Conservation (phyloP, 192 early-diverging fungal species). For the Chytriomyces sp. region DNA sequence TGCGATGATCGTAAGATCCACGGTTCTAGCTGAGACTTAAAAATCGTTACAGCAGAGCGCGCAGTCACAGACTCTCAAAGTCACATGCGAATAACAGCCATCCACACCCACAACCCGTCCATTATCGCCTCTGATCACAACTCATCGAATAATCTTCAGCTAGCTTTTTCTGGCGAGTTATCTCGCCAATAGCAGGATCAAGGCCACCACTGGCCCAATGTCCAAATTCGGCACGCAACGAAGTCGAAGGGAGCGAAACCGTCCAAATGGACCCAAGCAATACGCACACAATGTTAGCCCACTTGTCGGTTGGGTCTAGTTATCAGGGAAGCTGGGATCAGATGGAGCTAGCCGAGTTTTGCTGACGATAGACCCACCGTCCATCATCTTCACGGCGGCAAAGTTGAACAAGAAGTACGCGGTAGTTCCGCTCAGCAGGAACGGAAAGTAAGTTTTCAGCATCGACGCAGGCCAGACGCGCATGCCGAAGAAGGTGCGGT, state of each 20-base stretch:
- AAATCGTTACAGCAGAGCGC: too few relatives aligned
- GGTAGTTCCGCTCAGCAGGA: slow-evolving; percentile 50
- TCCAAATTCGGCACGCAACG: too few relatives aligned
- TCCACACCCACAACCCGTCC: too few relatives aligned
- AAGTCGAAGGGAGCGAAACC: slow-evolving; percentile 13
- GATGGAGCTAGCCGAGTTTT: background rate
- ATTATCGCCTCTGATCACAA: too few relatives aligned
- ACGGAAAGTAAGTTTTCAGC: slow-evolving; percentile 57
- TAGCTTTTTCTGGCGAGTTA: too few relatives aligned
- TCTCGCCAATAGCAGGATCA: too few relatives aligned
- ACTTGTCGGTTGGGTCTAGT: slow-evolving; percentile 51
- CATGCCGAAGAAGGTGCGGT: slow-evolving; percentile 50
- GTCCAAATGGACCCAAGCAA: background rate
- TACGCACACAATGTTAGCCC: slow-evolving; percentile 56
- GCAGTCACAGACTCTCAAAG: too few relatives aligned
- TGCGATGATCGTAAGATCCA: too few relatives aligned
- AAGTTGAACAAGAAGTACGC: slow-evolving; percentile 43
- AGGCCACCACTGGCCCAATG: too few relatives aligned
- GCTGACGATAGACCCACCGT: slow-evolving; percentile 37
- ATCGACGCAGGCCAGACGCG: slow-evolving; percentile 53
- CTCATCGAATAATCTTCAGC: too few relatives aligned
- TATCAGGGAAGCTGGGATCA: background rate
- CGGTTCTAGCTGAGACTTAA: too few relatives aligned
- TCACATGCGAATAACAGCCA: too few relatives aligned
- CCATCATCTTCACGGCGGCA: slow-evolving; percentile 45